These are phyloP conservation scores for Calonectria pseudoturangicola DNA, from an alignment of 2,329 filamentous ascomycete genomes.

Conservation along the genomic window DNA sequence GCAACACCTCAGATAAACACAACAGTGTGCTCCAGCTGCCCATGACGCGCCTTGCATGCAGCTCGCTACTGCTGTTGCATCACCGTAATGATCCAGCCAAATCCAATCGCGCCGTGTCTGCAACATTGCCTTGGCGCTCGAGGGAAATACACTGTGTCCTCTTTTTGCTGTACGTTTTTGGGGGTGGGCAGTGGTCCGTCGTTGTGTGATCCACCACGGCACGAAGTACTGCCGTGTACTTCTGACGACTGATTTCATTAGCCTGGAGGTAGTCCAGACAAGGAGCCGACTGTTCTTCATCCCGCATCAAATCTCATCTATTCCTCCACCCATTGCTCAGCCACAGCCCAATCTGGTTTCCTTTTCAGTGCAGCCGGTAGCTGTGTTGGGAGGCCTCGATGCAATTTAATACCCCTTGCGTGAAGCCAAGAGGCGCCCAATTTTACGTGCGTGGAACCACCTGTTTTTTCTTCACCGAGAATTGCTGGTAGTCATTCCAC, in stretches of 20 bases:
- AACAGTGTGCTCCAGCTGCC: constrained; percentile 14
- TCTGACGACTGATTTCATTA: constrained; percentile 3
- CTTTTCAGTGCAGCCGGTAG: neutral
- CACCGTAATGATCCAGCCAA: neutral
- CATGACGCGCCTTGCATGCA: constrained; percentile 5
- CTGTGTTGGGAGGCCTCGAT: constrained; percentile 15
- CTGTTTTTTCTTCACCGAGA: constrained; percentile 13
- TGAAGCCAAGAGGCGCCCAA: constrained; percentile 19
- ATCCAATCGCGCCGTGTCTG: constrained; percentile 2
- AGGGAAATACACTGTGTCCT: constrained; percentile 19
- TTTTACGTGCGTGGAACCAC: constrained; percentile 25
- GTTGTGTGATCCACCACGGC: constrained; percentile 12
- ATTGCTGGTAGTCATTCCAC: constrained; percentile 33
- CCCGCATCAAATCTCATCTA: constrained; percentile 1
- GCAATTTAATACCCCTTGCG: constrained; percentile 22
- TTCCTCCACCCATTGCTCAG: constrained; percentile 1
- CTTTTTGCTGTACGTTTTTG: constrained; percentile 10
- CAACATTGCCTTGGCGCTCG: constrained; percentile 6
- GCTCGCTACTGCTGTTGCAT: neutral
- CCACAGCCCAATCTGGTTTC: constrained; percentile 1
- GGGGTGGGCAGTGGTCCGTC: constrained; percentile 12
- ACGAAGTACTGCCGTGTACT: constrained; percentile 16
- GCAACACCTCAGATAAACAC: constrained; percentile 1
- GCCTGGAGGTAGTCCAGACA: constrained; percentile 1
- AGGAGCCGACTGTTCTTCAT: constrained; percentile 5